Conservation (phyloP, 1,284 basidiomycete species). For the Cryptococcus sp. region DNA sequence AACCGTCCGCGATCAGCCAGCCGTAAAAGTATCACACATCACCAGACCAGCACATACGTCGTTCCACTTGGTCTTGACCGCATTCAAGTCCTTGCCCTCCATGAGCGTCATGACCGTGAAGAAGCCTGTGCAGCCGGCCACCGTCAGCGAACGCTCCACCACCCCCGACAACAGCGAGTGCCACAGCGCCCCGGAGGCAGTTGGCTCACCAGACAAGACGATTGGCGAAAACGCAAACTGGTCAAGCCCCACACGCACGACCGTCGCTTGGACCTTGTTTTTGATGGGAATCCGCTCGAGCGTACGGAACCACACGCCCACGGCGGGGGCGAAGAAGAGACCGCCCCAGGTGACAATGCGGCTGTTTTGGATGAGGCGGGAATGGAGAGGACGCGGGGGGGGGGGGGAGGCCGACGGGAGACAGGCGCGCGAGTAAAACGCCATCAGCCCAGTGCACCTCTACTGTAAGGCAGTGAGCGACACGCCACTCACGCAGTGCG, state of each 20-base stretch:
- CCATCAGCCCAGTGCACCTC: neutral
- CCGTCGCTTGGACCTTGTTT: constrained; percentile 35
- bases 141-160: constrained; percentile 2
- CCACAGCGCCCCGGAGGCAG: neutral
- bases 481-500: constrained; percentile 46
- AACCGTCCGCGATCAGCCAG: neutral
- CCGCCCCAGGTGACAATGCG: constrained; percentile 50
- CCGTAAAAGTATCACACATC: neutral
- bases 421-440: neutral
- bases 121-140: constrained; percentile 41
- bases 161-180: neutral
- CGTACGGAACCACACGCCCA: constrained; percentile 47
- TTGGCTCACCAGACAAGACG: constrained; percentile 39
- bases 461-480: neutral
- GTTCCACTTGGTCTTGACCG: constrained; percentile 47
- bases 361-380: constrained; percentile 20
- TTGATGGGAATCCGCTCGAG: constrained; percentile 44
- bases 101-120: constrained; percentile 52
- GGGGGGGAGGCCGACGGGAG: neutral
- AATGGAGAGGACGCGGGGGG: neutral
- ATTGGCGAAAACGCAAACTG: constrained; percentile 52
- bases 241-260: constrained; percentile 47
- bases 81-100: constrained; percentile 50
- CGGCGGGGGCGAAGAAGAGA: constrained; percentile 49
- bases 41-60: constrained; percentile 17